Conservation (phyloP, 2,329 filamentous ascomycete species). For the Periconia digitata region DNA sequence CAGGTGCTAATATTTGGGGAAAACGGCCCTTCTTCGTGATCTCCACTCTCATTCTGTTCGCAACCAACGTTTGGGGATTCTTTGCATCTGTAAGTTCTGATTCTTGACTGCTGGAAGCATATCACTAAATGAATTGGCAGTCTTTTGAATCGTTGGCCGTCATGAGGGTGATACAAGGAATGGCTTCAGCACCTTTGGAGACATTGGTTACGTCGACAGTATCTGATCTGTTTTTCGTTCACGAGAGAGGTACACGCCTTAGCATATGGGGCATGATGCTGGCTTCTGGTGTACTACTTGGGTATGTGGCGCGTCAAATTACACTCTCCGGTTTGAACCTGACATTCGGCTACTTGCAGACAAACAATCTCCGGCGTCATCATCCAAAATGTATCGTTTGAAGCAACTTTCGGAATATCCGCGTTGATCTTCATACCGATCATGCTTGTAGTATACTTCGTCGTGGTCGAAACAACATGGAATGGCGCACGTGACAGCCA, state of each 20-base stretch:
- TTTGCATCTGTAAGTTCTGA: constrained; percentile 33
- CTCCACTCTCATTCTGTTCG: constrained; percentile 38
- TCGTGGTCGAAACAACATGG: constrained; percentile 50
- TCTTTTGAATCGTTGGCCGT: constrained; percentile 42
- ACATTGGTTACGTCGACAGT: constrained; percentile 86
- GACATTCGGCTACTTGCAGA: constrained; percentile 20
- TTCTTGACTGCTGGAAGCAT: constrained; percentile 1
- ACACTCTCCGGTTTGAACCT: constrained; percentile 13
- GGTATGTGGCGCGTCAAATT: too few relatives aligned
- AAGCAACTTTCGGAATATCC: constrained; percentile 48
- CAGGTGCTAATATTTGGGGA: constrained; percentile 43
- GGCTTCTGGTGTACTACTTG: constrained; percentile 41
- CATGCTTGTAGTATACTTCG: constrained; percentile 47
- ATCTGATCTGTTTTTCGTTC: constrained; percentile 88
- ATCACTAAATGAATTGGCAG: constrained; percentile 10
- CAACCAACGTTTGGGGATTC: constrained; percentile 45
- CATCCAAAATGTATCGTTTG: constrained; percentile 43
- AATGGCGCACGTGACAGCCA: constrained; percentile 22
- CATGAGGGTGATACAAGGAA: constrained; percentile 78
- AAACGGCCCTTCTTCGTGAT: constrained; percentile 43
- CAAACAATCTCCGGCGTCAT: constrained; percentile 50
- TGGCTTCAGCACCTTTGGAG: constrained; percentile 86
- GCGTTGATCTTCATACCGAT: constrained; percentile 48
- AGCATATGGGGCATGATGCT: constrained; percentile 60
- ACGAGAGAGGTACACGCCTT: constrained; percentile 83